Evolutionary conservation across 306 rosid species (phyloP), one percentile per base, ranked within the genome.

Genomic region (Benincasa hispida): DNA sequence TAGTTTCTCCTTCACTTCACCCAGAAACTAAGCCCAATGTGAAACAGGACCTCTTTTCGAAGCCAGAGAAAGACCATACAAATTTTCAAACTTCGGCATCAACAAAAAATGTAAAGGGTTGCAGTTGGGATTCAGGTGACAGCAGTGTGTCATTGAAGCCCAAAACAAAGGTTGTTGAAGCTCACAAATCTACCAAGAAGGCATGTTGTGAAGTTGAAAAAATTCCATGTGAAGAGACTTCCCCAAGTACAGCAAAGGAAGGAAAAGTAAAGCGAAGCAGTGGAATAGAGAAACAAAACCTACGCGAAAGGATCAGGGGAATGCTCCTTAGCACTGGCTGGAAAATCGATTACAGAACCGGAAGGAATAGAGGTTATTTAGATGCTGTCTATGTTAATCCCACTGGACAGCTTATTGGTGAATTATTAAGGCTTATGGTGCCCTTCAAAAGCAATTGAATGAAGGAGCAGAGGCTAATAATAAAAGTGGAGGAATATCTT

Each of bases 341-440:
- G 98, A 89, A 88, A 17, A 93, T 93, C 51, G 98, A 93, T 79
- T 93, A 93, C 81, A 88, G 98, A 72, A 97, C 98, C 72, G 85
- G 98, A 79, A 86, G 96, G 86, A 93, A 93, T 78, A 88, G 98
- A 84, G 98, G 91, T 87, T 93, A 93, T 76, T 89, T 93, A 45
- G 98, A 93, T 86, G 98, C 98, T 19, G 98, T 93, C 79, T 93
- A 93, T 81, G 90, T 93, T 73, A 91, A 89, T 83, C 91, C 93
- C 10, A 62, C 81, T 1, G 98, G 98, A 93, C 98, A 60, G 98
- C 98, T 21, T 93, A 93, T 83, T 93, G 98, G 98, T 93, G 97
- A 51, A 93, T 93, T 83, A 91, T 93, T 79, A 93, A 93, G 86
- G 98, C 98, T 76, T 93, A 93, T 79, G 98, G 89, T 28, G 98